Conservation (phyloP, 495 filamentous ascomycete genomes). For the Neurospora sp. region DNA sequence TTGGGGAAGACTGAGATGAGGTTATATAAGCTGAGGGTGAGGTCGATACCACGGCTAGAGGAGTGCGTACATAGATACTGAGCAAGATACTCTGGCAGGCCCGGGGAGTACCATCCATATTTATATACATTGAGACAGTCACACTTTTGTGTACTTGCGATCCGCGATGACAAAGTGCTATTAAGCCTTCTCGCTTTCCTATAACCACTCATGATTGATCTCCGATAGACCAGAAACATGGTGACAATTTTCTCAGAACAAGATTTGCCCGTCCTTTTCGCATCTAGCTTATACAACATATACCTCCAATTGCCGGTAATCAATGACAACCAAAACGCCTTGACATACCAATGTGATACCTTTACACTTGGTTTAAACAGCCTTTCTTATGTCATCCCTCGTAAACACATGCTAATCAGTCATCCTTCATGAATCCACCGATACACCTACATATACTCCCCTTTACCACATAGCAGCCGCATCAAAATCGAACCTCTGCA, state of each 20-base stretch:
- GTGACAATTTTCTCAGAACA: not conserved
- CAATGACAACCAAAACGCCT: not conserved
- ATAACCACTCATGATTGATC: too few relatives aligned
- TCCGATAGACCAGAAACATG: not conserved
- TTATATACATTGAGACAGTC: not conserved
- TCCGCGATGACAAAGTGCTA: too few relatives aligned
- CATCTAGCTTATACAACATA: not conserved
- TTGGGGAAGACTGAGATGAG: not conserved
- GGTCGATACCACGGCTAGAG: not conserved
- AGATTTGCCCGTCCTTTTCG: not conserved
- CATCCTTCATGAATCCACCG: not conserved
- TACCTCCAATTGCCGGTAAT: not conserved
- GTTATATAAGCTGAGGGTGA: not conserved
- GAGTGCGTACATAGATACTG: not conserved
- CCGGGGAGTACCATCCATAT: not conserved
- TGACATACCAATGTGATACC: not conserved
- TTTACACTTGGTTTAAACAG: not conserved
- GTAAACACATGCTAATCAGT: not conserved
- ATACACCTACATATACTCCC: not conserved
- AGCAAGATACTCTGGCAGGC: not conserved
- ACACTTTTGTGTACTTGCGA: too few relatives aligned
- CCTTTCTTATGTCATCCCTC: not conserved
- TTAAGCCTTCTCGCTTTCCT: too few relatives aligned
- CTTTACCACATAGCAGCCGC: conserved; percentile 39
- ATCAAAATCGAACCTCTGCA: conserved; percentile 84